phyloP scores from a whole-genome alignment of 352 stramenopile genomes.

The Phytophthora rubi region DNA sequence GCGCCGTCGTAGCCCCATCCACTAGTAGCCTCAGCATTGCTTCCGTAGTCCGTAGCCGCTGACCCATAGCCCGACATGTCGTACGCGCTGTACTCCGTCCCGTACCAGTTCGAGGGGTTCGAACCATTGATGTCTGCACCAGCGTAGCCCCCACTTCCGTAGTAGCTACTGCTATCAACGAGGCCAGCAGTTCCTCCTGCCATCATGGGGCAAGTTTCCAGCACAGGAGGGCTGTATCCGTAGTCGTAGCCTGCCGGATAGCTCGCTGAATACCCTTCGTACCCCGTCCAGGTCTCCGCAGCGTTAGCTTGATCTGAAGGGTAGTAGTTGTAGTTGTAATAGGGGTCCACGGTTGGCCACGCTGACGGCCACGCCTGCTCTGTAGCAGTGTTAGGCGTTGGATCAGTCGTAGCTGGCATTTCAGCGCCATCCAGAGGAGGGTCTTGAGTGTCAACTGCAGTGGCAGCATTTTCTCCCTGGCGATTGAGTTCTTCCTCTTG shows the following conservation, averaged over 20 bases:
- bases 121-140: constrained; percentile 10
- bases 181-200: constrained; percentile 12
- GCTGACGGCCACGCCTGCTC: constrained; percentile 12
- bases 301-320: neutral
- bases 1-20: constrained; percentile 12
- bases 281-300: constrained; percentile 18
- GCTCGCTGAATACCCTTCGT: constrained; percentile 16
- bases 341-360: constrained; percentile 18
- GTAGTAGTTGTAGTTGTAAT: constrained; percentile 37
- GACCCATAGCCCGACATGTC: constrained; percentile 27
- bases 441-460: neutral
- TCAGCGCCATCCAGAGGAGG: neutral
- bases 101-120: constrained; percentile 27
- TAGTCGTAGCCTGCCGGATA: constrained; percentile 23
- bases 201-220: constrained; percentile 1
- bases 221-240: neutral
- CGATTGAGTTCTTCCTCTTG: constrained; percentile 17
- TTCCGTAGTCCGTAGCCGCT: constrained; percentile 14
- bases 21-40: constrained; percentile 4
- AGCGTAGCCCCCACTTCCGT: constrained; percentile 18
- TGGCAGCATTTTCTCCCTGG: neutral
- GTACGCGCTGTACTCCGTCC: constrained; percentile 37
- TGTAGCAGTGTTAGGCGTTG: constrained; percentile 1
- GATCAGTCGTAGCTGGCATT: neutral
- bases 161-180: constrained; percentile 37